Conservation (phyloP, 2,329 filamentous ascomycete genomes). For the Fusarium foetens region DNA sequence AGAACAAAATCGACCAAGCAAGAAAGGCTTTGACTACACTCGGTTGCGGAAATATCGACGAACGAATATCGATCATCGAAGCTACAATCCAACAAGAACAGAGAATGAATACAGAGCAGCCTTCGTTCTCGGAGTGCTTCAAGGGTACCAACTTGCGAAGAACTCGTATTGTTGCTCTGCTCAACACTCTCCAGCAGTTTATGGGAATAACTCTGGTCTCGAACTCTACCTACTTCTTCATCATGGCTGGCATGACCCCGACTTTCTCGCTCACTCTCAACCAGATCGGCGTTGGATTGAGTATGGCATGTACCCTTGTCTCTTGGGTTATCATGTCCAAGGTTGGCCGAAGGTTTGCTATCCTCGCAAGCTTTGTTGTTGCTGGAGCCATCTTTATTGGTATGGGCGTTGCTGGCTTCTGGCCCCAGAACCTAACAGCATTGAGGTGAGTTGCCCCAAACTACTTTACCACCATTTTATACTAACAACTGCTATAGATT, state of each 20-base stretch:
- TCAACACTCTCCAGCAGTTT: not conserved
- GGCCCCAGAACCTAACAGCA: not conserved
- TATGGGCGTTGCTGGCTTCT: not conserved
- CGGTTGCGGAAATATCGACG: not conserved
- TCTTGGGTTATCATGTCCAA: not conserved
- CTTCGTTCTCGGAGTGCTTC: not conserved
- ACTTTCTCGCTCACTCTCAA: not conserved
- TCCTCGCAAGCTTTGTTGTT: not conserved
- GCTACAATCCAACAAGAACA: not conserved
- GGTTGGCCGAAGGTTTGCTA: not conserved
- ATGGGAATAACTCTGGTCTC: not conserved
- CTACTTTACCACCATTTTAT: rapidly evolving
- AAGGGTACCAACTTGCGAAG: not conserved
- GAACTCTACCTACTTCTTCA: not conserved
- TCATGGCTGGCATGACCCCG: not conserved
- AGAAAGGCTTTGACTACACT: not conserved
- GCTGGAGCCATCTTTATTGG: not conserved
- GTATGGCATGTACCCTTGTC: not conserved
- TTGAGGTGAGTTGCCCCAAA: not conserved
- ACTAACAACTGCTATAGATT: not conserved
- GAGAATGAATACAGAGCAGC: not conserved
- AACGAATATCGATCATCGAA: not conserved
- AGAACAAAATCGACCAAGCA: not conserved
- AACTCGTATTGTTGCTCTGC: not conserved
- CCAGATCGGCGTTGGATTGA: not conserved